Evolutionary conservation across 306 rosid species (phyloP).

Genomic region (Cicer judaicum): DNA sequence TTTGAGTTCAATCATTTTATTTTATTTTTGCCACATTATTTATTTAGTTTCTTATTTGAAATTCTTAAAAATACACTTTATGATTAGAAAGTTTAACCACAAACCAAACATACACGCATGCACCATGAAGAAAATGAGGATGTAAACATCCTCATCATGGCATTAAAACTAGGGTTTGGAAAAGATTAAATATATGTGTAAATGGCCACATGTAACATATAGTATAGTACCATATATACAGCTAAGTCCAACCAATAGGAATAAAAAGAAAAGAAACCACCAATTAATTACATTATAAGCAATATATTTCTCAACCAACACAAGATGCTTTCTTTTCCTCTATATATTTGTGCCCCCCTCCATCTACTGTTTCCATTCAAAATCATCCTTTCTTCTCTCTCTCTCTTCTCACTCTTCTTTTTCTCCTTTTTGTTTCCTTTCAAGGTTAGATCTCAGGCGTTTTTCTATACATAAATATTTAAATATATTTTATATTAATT

Average conservation of each 20-base stretch:
- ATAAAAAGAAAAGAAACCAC: slow-evolving; percentile 40
- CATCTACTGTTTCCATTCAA: slow-evolving; percentile 51
- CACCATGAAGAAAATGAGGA: slow-evolving; percentile 37
- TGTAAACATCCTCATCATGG: background rate
- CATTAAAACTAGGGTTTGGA: slow-evolving; percentile 60
- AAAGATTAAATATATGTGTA: slow-evolving; percentile 49
- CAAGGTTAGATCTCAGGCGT: slow-evolving; percentile 52
- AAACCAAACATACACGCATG: background rate
- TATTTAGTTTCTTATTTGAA: background rate
- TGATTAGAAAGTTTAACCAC: background rate
- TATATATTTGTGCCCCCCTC: slow-evolving; percentile 43
- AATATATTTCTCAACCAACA: slow-evolving; percentile 42
- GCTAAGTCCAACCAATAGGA: slow-evolving; percentile 64
- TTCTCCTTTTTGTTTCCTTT: background rate
- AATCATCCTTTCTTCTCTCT: background rate
- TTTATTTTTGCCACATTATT: background rate
- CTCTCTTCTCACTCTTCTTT: background rate
- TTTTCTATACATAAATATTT: background rate
- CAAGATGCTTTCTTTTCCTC: slow-evolving; percentile 16
- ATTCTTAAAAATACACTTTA: background rate
- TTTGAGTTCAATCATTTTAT: background rate
- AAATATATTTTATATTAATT: background rate
- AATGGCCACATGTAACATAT: slow-evolving; percentile 41
- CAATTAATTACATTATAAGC: background rate
- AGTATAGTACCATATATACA: slow-evolving; percentile 49